phyloP scores from a whole-genome alignment of 139 green algal species.

The Micromonas pusilla region DNA sequence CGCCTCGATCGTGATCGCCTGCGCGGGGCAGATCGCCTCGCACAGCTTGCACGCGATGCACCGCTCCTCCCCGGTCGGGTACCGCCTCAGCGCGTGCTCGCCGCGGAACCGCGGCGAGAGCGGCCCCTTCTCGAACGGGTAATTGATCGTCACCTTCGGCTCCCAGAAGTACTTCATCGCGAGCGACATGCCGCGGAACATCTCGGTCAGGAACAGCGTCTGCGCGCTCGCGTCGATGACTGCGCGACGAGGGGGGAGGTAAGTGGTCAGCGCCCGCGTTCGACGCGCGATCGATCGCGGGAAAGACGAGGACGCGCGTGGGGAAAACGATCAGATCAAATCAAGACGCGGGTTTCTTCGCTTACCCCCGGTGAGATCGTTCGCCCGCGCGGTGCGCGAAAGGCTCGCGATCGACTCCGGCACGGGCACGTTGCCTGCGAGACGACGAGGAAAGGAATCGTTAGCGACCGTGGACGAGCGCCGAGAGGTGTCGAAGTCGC shows the following conservation, averaged over 20 bases:
- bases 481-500: too few species aligned
- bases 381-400: not conserved
- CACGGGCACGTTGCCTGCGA: not conserved
- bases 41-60: conserved; percentile 99
- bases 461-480: too few species aligned
- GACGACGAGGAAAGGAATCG: not conserved
- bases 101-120: conserved; percentile 91
- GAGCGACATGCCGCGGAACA: conserved; percentile 79
- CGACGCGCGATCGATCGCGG: too few species aligned
- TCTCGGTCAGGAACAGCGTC: conserved; percentile 95
- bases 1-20: conserved; percentile 98
- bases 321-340: not conserved
- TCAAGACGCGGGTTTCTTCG: not conserved
- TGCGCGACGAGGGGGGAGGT: conserved; percentile 23
- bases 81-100: conserved; percentile 93
- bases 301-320: not conserved
- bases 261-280: not conserved
- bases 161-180: conserved; percentile 96
- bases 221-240: conserved; percentile 86
- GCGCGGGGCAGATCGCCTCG: conserved; percentile 82
- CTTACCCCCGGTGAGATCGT: not conserved
- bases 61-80: conserved; percentile 95
- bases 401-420: not conserved
- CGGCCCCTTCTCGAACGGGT: conserved; percentile 97
- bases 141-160: conserved; percentile 97